phyloP scores from a whole-genome alignment of 208 protist species.

The Acanthamoeba castellanii region DNA sequence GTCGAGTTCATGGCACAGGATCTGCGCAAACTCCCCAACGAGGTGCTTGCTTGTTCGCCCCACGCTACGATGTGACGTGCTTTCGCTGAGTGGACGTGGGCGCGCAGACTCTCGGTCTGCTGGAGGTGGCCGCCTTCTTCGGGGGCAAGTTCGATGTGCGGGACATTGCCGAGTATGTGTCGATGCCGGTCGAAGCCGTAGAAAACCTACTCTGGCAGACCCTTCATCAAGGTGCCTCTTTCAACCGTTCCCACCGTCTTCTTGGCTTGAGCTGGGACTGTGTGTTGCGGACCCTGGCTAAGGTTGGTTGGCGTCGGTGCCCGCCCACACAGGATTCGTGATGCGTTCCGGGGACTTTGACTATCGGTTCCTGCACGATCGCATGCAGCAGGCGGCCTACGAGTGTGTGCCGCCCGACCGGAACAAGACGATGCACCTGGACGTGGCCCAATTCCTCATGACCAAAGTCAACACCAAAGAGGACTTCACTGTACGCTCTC shows the following conservation, averaged over 20 bases:
- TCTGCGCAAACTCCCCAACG: slow-evolving; percentile 22
- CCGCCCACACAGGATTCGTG: not conserved
- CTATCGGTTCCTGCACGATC: slow-evolving; percentile 71
- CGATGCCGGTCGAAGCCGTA: not conserved
- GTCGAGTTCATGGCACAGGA: slow-evolving; percentile 75
- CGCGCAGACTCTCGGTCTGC: not conserved
- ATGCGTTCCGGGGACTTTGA: slow-evolving; percentile 59
- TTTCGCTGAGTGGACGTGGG: not conserved
- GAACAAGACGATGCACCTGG: slow-evolving; percentile 51
- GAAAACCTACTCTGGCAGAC: slow-evolving; percentile 39
- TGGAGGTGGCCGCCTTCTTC: slow-evolving; percentile 63
- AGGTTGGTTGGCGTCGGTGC: not conserved
- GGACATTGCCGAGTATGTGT: slow-evolving; percentile 32
- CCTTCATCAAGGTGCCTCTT: not conserved
- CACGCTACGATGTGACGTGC: not conserved
- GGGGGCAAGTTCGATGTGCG: slow-evolving; percentile 56
- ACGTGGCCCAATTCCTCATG: slow-evolving; percentile 47
- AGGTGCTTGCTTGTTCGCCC: not conserved
- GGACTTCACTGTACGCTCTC: not conserved
- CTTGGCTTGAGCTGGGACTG: not conserved
- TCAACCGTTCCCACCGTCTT: not conserved
- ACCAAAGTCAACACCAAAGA: slow-evolving; percentile 43
- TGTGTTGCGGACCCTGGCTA: not conserved
- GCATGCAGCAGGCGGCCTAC: slow-evolving; percentile 58
- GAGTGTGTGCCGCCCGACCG: slow-evolving; percentile 10